Conservation (phyloP, 1,284 basidiomycete species). For the Xerocomus cyaneibrunnescens region DNA sequence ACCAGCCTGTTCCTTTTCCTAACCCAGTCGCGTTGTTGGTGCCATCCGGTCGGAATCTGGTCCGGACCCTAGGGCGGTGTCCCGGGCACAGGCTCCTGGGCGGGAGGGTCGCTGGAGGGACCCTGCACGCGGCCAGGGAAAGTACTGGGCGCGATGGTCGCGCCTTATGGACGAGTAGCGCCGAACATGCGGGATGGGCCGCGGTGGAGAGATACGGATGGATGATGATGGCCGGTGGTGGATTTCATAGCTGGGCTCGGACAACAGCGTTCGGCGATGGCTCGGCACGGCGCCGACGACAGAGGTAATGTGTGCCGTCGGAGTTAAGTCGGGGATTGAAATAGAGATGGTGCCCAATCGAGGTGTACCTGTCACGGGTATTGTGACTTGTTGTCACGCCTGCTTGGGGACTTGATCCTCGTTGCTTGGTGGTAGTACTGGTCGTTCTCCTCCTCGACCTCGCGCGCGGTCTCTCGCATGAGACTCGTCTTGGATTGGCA, state of each 20-base stretch:
- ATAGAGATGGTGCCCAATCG: not conserved
- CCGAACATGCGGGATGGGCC: conserved; percentile 56
- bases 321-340: conserved; percentile 19
- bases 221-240: conserved; percentile 27
- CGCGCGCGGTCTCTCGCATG: conserved; percentile 13
- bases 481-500: conserved; percentile 5
- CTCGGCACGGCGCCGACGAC: conserved; percentile 14
- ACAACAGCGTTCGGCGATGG: conserved; percentile 26
- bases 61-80: conserved; percentile 5
- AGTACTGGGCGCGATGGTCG: conserved; percentile 29
- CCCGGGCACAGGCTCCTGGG: conserved; percentile 8
- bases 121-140: conserved; percentile 26
- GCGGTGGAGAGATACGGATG: conserved; percentile 39
- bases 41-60: conserved; percentile 24
- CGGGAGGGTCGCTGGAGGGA: not conserved
- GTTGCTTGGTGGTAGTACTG: conserved; percentile 8
- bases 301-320: conserved; percentile 22
- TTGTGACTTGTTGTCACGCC: conserved; percentile 23
- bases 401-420: conserved; percentile 20
- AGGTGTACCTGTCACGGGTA: conserved; percentile 8
- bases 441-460: conserved; percentile 3
- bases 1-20: conserved; percentile 49
- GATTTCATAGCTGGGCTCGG: conserved; percentile 13
- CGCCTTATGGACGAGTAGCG: conserved; percentile 27
- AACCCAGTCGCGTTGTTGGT: conserved; percentile 39